These are phyloP conservation scores for Chrysosporium keratinophilum DNA, from an alignment of 2,329 filamentous ascomycete species.

Conservation along the genomic window DNA sequence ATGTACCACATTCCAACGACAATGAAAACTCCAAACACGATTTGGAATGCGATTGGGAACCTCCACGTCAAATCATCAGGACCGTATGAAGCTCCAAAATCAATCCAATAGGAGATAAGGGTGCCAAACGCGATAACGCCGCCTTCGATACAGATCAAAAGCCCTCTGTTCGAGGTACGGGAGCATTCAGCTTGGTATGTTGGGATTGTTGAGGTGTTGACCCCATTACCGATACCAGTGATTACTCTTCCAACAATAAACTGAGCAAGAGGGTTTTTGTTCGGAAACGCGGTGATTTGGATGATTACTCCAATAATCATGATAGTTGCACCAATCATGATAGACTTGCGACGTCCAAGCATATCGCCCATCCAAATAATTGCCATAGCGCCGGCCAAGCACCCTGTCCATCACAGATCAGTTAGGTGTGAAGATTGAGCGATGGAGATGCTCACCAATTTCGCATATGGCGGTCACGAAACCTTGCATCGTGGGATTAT, in stretches of 20 bases:
- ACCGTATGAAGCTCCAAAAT: conserved; percentile 28
- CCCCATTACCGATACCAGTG: conserved; percentile 42
- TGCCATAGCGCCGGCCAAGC: conserved; percentile 23
- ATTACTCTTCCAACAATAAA: conserved; percentile 41
- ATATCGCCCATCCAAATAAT: conserved; percentile 21
- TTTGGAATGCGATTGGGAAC: conserved; percentile 42
- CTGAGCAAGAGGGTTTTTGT: conserved; percentile 34
- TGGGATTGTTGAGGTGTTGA: conserved; percentile 42
- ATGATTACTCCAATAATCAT: conserved; percentile 23
- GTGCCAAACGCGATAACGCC: conserved; percentile 38
- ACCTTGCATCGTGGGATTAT: conserved; percentile 37
- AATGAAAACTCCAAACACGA: conserved; percentile 37
- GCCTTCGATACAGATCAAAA: conserved; percentile 47
- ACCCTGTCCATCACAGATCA: conserved; percentile 16
- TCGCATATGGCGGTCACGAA: conserved; percentile 44
- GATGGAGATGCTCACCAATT: conserved; percentile 20
- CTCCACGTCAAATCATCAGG: conserved; percentile 30
- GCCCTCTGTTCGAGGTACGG: conserved; percentile 44
- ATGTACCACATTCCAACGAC: conserved; percentile 28
- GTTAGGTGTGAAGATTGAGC: conserved; percentile 20
- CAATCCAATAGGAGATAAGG: conserved; percentile 39
- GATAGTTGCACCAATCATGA: conserved; percentile 47
- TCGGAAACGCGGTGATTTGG: conserved; percentile 15
- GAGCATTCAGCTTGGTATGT: conserved; percentile 42
- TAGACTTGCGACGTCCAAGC: conserved; percentile 30